Evolutionary conservation across 2,329 filamentous ascomycete species (phyloP), one percentile per base, ranked within the genome.

Genomic region (Calonectria pteridis): DNA sequence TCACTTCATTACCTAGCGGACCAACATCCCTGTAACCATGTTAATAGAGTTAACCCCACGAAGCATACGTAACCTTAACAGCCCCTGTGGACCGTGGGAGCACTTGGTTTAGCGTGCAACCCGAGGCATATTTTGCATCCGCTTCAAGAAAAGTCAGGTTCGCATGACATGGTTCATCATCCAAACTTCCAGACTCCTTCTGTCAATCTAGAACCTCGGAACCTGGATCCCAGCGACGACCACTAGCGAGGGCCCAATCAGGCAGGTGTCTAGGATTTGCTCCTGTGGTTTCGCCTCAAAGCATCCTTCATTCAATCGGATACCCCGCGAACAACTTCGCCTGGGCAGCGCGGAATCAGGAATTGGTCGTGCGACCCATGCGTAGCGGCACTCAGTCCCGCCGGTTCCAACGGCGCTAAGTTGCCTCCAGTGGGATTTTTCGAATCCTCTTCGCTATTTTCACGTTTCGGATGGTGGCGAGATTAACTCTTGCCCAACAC

Each of bases 61-160:
- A 55, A 55, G 55, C 43, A 62, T 62, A 62, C 55, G 55, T 62
- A 62, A 62, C 55, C 55, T 62, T 40, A 62, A 62, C 13, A 28
- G 28, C 18, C 28, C 26, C 23, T 28, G 55, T 62, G 55, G 55
- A n/a, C 16, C 55, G 4, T 11, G 10, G 14, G 14, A 26, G 23
- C 16, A n/a, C 16, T 62, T 40, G 35, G 31, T 10, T 29, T 62
- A 62, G 55, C 55, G 55, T 23, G 13, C n/a, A 23, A 33, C 33
- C 55, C 55, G 55, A 62, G 55, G 55, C 55, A 62, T 37, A 62
- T 28, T 62, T 62, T 40, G 55, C 20, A 4, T 4, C 20, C 20
- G 53, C 31, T n/a, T 20, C 29, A 58, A 14, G 29, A 14, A 62
- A 20, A 18, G 35, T 33, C 29, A 28, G 51, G 51, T 33, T 55